These are phyloP conservation scores for Phtheirospermum japonicum DNA, from an alignment of 257 asterid genomes.

Conservation along the genomic window DNA sequence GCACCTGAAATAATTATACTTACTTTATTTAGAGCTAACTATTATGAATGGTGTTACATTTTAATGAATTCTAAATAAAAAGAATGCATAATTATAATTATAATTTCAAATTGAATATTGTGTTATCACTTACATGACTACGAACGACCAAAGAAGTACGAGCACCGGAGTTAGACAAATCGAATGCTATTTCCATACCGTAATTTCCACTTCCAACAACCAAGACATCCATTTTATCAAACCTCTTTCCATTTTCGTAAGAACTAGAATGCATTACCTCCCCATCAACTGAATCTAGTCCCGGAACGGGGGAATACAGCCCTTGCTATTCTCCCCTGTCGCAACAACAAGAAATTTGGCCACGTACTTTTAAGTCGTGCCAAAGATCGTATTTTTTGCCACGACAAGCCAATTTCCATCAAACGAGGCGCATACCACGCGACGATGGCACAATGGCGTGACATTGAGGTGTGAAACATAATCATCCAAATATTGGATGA, in stretches of 20 bases:
- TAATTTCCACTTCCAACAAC: conserved; percentile 73
- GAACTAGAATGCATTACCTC: conserved; percentile 42
- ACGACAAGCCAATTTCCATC: too few species aligned
- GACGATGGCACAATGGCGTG: too few species aligned
- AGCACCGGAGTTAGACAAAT: conserved; percentile 48
- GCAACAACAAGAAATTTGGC: conserved; percentile 46
- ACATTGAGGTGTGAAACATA: too few species aligned
- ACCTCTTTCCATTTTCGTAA: conserved; percentile 35
- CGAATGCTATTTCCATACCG: conserved; percentile 71
- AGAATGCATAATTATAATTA: too few species aligned
- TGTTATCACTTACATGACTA: conserved; percentile 44
- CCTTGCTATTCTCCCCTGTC: conserved; percentile 44
- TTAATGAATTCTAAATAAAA: too few species aligned
- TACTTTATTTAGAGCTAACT: too few species aligned
- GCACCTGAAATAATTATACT: conserved; percentile 36
- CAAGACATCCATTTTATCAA: conserved; percentile 29
- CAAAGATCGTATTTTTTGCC: too few species aligned
- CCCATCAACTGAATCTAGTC: conserved; percentile 36
- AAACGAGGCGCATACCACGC: too few species aligned
- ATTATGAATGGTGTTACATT: too few species aligned
- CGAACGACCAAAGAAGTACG: conserved; percentile 45
- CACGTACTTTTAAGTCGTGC: conserved; percentile 21
- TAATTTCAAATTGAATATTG: too few species aligned
- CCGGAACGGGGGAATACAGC: conserved; percentile 33
- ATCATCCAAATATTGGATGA: too few species aligned